A percentile compares a stretch with the other conserved stretches of the same genome.
Conservation (phyloP, 371 early-diverging fungal genomes). For the Mucor irregularis region DNA sequence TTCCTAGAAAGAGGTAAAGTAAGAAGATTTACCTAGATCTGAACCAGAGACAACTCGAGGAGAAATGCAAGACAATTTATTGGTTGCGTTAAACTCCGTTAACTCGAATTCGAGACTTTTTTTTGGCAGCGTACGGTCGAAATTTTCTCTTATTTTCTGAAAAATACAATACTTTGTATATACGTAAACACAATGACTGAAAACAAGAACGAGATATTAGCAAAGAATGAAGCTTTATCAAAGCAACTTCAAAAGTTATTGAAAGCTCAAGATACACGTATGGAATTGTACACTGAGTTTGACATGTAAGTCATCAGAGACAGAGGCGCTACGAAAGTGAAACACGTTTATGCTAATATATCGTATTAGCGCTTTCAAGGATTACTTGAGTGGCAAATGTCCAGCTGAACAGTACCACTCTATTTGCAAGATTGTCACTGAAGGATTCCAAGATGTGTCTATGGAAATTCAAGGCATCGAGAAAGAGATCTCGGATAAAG, state of each 20-base stretch:
- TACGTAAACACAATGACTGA: conserved; percentile 3
- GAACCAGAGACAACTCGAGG: too few species aligned
- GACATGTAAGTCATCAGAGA: conserved; percentile 29
- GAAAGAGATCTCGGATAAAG: conserved; percentile 17
- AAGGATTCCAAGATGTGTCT: conserved; percentile 52
- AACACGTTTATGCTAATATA: not conserved
- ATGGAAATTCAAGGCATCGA: conserved; percentile 40
- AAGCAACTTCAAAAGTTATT: conserved; percentile 29
- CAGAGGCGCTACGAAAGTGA: not conserved
- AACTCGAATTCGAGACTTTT: not conserved
- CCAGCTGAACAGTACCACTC: conserved; percentile 46
- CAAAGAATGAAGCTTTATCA: conserved; percentile 14
- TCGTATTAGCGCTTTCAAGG: conserved; percentile 41
- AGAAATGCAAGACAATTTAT: too few species aligned
- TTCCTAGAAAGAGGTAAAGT: too few species aligned
- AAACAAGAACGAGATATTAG: conserved; percentile 1
- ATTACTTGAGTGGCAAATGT: conserved; percentile 37
- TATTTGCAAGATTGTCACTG: conserved; percentile 45
- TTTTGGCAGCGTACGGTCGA: too few species aligned
- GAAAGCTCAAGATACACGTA: conserved; percentile 42
- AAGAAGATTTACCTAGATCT: too few species aligned
- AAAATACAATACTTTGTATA: too few species aligned
- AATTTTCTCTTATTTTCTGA: too few species aligned
- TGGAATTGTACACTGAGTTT: conserved; percentile 44
- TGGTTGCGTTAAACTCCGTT: too few species aligned